Evolutionary conservation across 2,329 filamentous ascomycete species (phyloP), one percentile per base, ranked within the genome.

Genomic region (Hypoxylon sp.): DNA sequence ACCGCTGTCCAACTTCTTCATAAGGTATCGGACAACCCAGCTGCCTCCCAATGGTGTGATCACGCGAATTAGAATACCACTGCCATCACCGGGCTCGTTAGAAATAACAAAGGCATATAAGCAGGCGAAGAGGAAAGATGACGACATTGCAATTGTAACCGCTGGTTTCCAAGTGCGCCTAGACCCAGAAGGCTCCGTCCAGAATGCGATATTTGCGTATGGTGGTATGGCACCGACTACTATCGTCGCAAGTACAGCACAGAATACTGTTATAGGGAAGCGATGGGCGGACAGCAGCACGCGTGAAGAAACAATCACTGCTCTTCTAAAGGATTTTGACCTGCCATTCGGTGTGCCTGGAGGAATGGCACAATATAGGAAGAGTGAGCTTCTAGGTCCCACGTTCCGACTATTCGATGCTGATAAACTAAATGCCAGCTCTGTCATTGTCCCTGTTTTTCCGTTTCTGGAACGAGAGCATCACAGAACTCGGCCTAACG

Each of bases 61-160:
- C 61, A 88, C 92, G 0, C 89, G 89, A 32, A 89, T 98, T 66
- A 87, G 89, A 12, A 91, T 98, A 48, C 95, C 95, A 0, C 81
- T 91, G 42, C 51, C 69, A 2, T 89, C 92, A 0, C 83, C 83
- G 1, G 84, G 87, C 53, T 89, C 89, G 71, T 88, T 91, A 3
- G 95, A 97, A 76, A 92, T 89, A 75, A 89, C 96, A 74, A 87
- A 91, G 33, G 90, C 94, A 0, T 97, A 97, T 79, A 98, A 98
- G 80, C 94, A 97, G 77, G 88, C 95, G 0, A 98, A 98, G 82
- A 84, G 95, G 71, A 97, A 97, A 76, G 95, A 98, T 71, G 95
- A 98, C 72, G 95, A 98, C 75, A 97, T 98, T 76, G 95, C 95
- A 2, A 97, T 98, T 71, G 95, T 97, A 22, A 97, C 96, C 59